These are phyloP conservation scores for Gonapodya prolifera DNA, from an alignment of 192 early-diverging fungal species.

Conservation along the genomic window DNA sequence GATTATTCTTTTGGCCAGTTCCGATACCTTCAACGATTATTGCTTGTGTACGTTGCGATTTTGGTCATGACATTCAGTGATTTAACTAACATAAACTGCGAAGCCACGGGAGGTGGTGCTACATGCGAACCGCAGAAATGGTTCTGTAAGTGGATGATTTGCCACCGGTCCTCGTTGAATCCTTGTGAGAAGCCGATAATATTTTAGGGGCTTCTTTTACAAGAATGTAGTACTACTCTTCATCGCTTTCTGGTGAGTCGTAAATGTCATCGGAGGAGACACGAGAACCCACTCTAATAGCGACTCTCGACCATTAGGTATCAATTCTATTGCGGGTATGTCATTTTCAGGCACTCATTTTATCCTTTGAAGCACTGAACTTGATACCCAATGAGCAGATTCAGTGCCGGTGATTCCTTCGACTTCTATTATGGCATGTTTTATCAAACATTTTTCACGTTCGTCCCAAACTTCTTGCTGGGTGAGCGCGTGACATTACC, in stretches of 20 bases:
- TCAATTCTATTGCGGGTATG: conserved; percentile 79
- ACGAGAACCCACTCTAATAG: too few species aligned
- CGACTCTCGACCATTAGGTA: conserved; percentile 15
- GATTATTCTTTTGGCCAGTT: conserved; percentile 92
- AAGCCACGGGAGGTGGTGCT: conserved; percentile 21
- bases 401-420: conserved; percentile 29
- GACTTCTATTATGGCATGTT: conserved; percentile 82
- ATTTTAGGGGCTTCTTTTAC: conserved; percentile 96
- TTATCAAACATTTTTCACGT: conserved; percentile 84
- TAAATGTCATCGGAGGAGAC: too few species aligned
- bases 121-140: conserved; percentile 52
- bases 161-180: conserved; percentile 19
- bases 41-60: conserved; percentile 84
- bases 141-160: conserved; percentile 87
- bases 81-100: too few species aligned
- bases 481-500: background rate
- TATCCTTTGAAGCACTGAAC: background rate
- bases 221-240: conserved; percentile 92
- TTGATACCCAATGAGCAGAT: conserved; percentile 20
- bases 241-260: conserved; percentile 65
- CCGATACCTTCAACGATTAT: conserved; percentile 68
- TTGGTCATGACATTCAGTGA: conserved; percentile 81
- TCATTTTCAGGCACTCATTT: background rate
- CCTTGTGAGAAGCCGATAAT: too few species aligned
- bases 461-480: conserved; percentile 60